Base-by-base conservation (phyloP, 768 basidiomycete genomes). In the Heimioporus sp. region DNA sequence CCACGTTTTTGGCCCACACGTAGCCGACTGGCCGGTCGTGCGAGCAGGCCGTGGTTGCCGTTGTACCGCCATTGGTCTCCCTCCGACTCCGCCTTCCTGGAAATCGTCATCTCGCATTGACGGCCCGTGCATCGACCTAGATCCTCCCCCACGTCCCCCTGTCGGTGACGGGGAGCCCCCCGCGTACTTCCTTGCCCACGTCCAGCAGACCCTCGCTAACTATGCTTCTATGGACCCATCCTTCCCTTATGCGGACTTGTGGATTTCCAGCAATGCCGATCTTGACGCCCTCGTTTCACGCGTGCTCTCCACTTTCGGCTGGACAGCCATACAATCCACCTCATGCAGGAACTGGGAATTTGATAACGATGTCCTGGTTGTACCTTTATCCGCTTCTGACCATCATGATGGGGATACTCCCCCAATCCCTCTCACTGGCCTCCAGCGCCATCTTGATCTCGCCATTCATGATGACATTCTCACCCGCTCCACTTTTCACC, bases 1-100 rank as follows among this genome's bases (percentile, higher is more conserved):
- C 19, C 78, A 80, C 51, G 78, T 83, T 21, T 82, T 76, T 54
- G 81, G 81, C 1, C 68, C 69, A 30, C 74, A 78, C 53, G 68
- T 81, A 10, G 80, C 77, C 62, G 72, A 76, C 42, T 83, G 81
- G 81, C 76, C 77, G 40, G 75, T 78, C 49, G 76, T 80, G 48
- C 73, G 69, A 43, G 64, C 60, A 37, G 67, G 65, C 8, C 72
- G 79, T 2, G 71, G 76, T 15, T 83, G 81, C 59, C 67, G 68
- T n/a, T 82, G 81, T 60, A 50, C 60, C 38, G 59, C 63, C 38
- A 57, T 64, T 46, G 63, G 61, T n/a, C 53, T 57, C 43, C 42
- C 54, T 37, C 17, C 59, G 16, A 20, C 17, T 12, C 37, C 39
- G 34, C 44, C 53, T 10, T 48, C 61, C 19, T 41, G 48, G 51